phyloP scores from a whole-genome alignment of 768 basidiomycete genomes.

The Bullera alba region DNA sequence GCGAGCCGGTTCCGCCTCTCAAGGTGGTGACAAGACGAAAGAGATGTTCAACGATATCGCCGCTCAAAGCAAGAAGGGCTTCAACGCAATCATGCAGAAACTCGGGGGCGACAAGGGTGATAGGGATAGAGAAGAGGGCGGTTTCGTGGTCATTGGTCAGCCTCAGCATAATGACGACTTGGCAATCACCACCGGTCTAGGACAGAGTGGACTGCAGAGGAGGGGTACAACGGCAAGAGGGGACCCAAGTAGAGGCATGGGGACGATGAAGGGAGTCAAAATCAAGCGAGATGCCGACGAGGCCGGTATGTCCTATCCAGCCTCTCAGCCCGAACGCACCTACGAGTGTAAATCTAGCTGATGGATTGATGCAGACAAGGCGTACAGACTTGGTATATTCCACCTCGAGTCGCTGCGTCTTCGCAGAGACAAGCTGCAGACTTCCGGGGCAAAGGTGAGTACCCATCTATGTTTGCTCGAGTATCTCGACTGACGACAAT shows the following conservation, averaged over 20 bases:
- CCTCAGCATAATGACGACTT: constrained; percentile 52
- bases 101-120: constrained; percentile 51
- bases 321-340: not conserved
- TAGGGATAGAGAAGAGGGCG: constrained; percentile 58
- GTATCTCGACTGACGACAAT: not conserved
- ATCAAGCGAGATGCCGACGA: constrained; percentile 87
- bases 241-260: constrained; percentile 12
- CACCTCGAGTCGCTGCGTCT: constrained; percentile 87
- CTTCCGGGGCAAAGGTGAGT: constrained; percentile 70
- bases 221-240: constrained; percentile 15
- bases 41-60: constrained; percentile 71
- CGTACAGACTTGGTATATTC: constrained; percentile 81
- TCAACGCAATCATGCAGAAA: constrained; percentile 78
- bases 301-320: constrained; percentile 54
- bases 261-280: constrained; percentile 67
- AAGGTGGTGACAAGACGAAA: constrained; percentile 25
- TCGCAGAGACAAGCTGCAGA: constrained; percentile 70
- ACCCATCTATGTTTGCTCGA: too few relatives aligned
- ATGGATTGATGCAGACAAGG: constrained; percentile 58
- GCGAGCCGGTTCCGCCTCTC: constrained; percentile 68
- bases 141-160: constrained; percentile 11
- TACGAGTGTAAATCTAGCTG: constrained; percentile 1
- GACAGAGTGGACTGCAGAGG: constrained; percentile 16
- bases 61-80: constrained; percentile 78
- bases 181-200: constrained; percentile 13